Percentiles rank a stretch among this genome's conserved stretches.
These are phyloP conservation scores for Artemisia argyi DNA, from an alignment of 129 eudicot species.

Conservation along the genomic window DNA sequence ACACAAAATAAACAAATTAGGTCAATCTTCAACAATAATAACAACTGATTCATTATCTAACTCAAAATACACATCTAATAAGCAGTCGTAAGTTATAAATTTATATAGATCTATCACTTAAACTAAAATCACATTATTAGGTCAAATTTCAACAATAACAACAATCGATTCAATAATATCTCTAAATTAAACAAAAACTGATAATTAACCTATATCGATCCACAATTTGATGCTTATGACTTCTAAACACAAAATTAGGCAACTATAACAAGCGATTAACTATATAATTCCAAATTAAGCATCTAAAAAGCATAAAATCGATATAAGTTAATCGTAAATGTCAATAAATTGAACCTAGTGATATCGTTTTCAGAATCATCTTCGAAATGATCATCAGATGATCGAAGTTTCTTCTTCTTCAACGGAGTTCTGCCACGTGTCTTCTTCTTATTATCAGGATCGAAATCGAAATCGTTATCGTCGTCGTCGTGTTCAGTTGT, in stretches of 20 bases:
- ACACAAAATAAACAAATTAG: too few relatives aligned
- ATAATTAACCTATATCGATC: too few relatives aligned
- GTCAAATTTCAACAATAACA: not conserved
- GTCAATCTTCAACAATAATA: too few relatives aligned
- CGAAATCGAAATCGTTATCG: constrained; percentile 31
- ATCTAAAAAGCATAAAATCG: too few relatives aligned
- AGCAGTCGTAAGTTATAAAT: too few relatives aligned
- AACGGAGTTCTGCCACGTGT: constrained; percentile 6
- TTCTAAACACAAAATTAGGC: not conserved
- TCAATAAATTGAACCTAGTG: constrained; percentile 39
- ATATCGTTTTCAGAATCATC: constrained; percentile 54
- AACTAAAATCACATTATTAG: not conserved
- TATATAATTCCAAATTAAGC: too few relatives aligned
- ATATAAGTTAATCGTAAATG: too few relatives aligned
- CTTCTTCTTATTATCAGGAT: constrained; percentile 26
- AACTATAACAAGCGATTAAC: not conserved
- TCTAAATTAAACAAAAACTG: too few relatives aligned
- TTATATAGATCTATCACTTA: too few relatives aligned
- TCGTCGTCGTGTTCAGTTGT: constrained; percentile 11
- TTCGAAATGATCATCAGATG: constrained; percentile 21
- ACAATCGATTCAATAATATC: too few relatives aligned
- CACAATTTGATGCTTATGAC: not conserved
- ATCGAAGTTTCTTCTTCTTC: constrained; percentile 31
- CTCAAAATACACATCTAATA: too few relatives aligned
- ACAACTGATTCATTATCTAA: too few relatives aligned